Evolutionary conservation across 2,329 filamentous ascomycete species (phyloP).

Genomic region (Pseudogymnoascus sp.): DNA sequence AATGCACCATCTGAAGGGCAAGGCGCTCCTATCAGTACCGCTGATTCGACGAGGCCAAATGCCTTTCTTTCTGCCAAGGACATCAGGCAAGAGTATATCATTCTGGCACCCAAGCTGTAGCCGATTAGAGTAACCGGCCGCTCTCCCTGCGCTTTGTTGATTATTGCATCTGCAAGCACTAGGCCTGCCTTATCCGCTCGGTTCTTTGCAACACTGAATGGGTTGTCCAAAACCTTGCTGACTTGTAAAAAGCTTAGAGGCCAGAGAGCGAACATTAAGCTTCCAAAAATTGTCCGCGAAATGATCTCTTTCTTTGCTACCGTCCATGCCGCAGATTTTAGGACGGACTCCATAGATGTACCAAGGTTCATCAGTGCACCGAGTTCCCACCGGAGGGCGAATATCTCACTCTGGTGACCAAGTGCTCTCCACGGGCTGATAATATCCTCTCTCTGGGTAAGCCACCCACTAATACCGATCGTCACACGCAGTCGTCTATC

Average conservation of each 20-base stretch:
- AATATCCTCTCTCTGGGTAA: conserved; percentile 63
- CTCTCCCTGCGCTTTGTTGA: conserved; percentile 74
- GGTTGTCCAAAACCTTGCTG: conserved; percentile 67
- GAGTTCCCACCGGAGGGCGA: conserved; percentile 76
- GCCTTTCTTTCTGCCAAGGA: conserved; percentile 67
- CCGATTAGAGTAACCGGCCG: conserved; percentile 71
- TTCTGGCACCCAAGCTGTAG: conserved; percentile 70
- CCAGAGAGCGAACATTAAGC: conserved; percentile 60
- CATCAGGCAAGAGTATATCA: conserved; percentile 75
- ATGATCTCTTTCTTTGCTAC: conserved; percentile 60
- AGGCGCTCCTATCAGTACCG: conserved; percentile 73
- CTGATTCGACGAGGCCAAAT: conserved; percentile 77
- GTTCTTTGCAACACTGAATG: conserved; percentile 67
- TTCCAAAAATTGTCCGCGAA: conserved; percentile 52
- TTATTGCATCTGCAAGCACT: conserved; percentile 72
- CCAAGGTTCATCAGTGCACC: conserved; percentile 70
- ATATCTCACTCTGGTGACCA: conserved; percentile 64
- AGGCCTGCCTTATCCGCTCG: conserved; percentile 72
- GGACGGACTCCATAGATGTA: conserved; percentile 64
- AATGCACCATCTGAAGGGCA: conserved; percentile 61
- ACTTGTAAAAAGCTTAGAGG: conserved; percentile 58
- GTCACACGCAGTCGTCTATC: conserved; percentile 69
- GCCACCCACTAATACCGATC: conserved; percentile 75
- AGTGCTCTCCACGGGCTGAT: conserved; percentile 69
- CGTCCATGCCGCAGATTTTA: conserved; percentile 73